Conservation (phyloP, 1,284 basidiomycete genomes). For the Volvariella volvacea region DNA sequence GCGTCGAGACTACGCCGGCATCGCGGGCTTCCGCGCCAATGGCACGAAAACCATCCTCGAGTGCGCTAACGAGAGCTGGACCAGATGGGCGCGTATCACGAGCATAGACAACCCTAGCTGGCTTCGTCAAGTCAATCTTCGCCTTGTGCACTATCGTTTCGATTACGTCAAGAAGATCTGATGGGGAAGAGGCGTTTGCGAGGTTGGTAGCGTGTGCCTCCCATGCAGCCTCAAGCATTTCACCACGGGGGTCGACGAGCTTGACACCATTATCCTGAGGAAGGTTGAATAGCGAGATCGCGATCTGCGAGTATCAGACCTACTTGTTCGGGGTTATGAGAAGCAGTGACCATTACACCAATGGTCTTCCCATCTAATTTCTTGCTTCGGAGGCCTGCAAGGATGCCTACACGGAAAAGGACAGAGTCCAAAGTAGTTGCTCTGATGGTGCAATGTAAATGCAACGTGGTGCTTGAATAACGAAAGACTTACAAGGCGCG, state of each 20-base stretch:
- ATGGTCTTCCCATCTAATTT: constrained; percentile 85
- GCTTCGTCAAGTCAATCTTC: constrained; percentile 76
- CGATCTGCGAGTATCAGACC: constrained; percentile 6
- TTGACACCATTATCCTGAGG: constrained; percentile 96
- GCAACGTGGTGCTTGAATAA: constrained; percentile 4
- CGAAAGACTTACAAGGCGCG: constrained; percentile 70
- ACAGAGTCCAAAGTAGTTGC: constrained; percentile 85
- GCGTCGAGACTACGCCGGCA: constrained; percentile 88
- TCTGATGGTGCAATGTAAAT: constrained; percentile 31
- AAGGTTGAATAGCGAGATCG: constrained; percentile 7
- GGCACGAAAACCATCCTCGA: constrained; percentile 79
- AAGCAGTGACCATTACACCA: constrained; percentile 98
- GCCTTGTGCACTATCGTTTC: constrained; percentile 56
- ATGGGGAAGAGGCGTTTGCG: constrained; percentile 79
- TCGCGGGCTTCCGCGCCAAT: constrained; percentile 61
- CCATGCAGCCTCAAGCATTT: constrained; percentile 98
- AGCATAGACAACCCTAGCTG: constrained; percentile 84
- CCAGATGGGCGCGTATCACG: constrained; percentile 93
- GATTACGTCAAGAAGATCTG: constrained; percentile 68
- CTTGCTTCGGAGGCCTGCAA: constrained; percentile 90
- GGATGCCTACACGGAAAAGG: constrained; percentile 87
- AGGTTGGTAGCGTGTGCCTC: constrained; percentile 83
- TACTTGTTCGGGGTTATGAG: constrained; percentile 95
- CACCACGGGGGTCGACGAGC: constrained; percentile 95
- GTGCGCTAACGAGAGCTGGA: constrained; percentile 70